These are phyloP conservation scores for Smallanthus sonchifolius DNA, from an alignment of 129 eudicot genomes.

Conservation along the genomic window DNA sequence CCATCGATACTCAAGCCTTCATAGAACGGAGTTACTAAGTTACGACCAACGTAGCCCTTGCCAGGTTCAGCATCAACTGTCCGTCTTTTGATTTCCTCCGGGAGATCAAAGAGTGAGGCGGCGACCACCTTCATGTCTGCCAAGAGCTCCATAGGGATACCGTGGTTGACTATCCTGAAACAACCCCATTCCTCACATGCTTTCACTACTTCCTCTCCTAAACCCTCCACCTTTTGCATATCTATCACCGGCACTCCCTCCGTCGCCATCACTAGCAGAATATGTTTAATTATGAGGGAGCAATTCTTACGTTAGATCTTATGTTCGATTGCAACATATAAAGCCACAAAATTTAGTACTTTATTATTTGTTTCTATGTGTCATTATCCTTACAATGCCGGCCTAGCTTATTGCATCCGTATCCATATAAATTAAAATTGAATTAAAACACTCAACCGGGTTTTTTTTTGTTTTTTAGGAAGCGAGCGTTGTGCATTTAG, in stretches of 20 bases:
- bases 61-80: constrained; percentile 32
- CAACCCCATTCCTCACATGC: constrained; percentile 55
- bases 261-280: background rate
- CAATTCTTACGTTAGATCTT: background rate
- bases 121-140: constrained; percentile 45
- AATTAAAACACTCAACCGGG: too few relatives aligned
- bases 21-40: background rate
- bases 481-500: too few relatives aligned
- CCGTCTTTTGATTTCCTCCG: constrained; percentile 38
- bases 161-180: constrained; percentile 53
- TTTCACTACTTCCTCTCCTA: constrained; percentile 24
- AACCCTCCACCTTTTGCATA: constrained; percentile 29
- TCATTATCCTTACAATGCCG: background rate
- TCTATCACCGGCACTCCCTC: constrained; percentile 38
- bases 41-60: constrained; percentile 44
- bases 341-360: background rate
- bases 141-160: constrained; percentile 36
- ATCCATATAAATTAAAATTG: background rate
- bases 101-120: constrained; percentile 41
- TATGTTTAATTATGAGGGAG: too few relatives aligned
- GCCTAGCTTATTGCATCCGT: background rate
- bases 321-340: background rate
- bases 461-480: too few relatives aligned
- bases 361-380: background rate
- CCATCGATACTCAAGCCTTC: background rate